These are phyloP conservation scores for Russula emetica DNA, from an alignment of 768 basidiomycete genomes.

Conservation along the genomic window DNA sequence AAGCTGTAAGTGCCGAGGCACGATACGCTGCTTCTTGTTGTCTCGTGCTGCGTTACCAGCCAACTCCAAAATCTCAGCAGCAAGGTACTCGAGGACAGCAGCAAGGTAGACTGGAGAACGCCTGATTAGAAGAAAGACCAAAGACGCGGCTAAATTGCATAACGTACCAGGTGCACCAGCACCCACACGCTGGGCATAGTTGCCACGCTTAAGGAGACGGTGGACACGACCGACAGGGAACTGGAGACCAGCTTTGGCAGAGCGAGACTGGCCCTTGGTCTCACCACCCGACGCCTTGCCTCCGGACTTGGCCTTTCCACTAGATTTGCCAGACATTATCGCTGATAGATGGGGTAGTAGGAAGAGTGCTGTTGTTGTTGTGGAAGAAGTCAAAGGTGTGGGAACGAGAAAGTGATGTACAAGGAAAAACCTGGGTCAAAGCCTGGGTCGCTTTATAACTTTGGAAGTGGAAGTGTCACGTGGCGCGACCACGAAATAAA, in stretches of 20 bases:
- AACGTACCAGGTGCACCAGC: conserved; percentile 75
- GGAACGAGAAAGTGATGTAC: conserved; percentile 19
- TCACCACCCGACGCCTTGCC: conserved; percentile 49
- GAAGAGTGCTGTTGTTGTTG: neutral
- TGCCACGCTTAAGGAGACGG: conserved; percentile 80
- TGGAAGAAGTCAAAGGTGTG: conserved; percentile 6
- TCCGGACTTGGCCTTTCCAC: conserved; percentile 55
- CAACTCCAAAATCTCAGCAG: conserved; percentile 90
- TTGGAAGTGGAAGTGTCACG: conserved; percentile 7
- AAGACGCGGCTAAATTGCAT: neutral
- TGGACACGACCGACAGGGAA: conserved; percentile 94
- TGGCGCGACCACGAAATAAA: conserved; percentile 22
- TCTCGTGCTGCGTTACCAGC: conserved; percentile 87
- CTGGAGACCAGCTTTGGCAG: conserved; percentile 72
- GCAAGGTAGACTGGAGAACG: conserved; percentile 71
- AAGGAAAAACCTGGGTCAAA: no score
- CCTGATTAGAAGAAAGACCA: conserved; percentile 6
- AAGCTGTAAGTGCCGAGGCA: conserved; percentile 90
- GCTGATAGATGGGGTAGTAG: neutral
- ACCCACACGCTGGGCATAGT: conserved; percentile 84
- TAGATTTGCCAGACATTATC: conserved; percentile 45
- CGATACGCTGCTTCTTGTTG: conserved; percentile 95
- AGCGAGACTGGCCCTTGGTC: conserved; percentile 61
- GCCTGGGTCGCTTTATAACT: conserved; percentile 13
- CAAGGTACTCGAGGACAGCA: conserved; percentile 87